Evolutionary conservation across 805 yeast genomes (phyloP).

Genomic region (Ogataea methanolica): DNA sequence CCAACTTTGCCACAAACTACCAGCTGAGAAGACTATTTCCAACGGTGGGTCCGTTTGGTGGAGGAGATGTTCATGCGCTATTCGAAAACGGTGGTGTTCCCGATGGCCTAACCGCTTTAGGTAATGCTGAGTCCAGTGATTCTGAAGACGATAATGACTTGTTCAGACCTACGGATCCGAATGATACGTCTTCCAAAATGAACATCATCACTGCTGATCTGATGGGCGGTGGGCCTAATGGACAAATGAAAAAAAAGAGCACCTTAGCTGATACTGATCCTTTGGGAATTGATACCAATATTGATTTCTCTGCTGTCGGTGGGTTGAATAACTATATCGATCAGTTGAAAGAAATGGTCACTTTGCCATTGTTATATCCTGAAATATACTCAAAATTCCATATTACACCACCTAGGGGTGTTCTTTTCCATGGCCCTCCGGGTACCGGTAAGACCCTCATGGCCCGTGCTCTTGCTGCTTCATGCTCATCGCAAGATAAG

Average conservation of each 20-base stretch:
- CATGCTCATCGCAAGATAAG: conserved; percentile 77
- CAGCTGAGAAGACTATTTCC: conserved; percentile 75
- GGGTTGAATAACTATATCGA: conserved; percentile 88
- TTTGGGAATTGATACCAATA: conserved; percentile 65
- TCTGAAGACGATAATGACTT: conserved; percentile 44
- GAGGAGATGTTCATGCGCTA: conserved; percentile 82
- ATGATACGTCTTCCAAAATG: conserved; percentile 19
- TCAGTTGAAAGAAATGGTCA: conserved; percentile 95
- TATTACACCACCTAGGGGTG: conserved; percentile 96
- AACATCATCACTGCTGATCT: conserved; percentile 19
- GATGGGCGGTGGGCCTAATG: conserved; percentile 5
- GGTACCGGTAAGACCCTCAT: conserved; percentile 98
- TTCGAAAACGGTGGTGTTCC: conserved; percentile 64
- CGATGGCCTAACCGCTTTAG: conserved; percentile 32
- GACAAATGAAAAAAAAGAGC: conserved; percentile 41
- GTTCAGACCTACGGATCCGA: conserved; percentile 31
- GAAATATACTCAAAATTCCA: conserved; percentile 86
- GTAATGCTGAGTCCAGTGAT: conserved; percentile 39
- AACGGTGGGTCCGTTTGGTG: conserved; percentile 97
- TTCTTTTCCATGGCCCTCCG: conserved; percentile 96
- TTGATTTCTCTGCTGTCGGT: conserved; percentile 73
- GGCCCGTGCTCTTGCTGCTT: conserved; percentile 97
- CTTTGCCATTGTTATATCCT: conserved; percentile 87
- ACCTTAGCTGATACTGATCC: conserved; percentile 88
- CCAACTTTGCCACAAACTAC: conserved; percentile 11